Percentiles rank a stretch among this genome's conserved stretches.
Evolutionary conservation across 495 filamentous ascomycete species (phyloP).

Genomic region (Neurospora sp.): DNA sequence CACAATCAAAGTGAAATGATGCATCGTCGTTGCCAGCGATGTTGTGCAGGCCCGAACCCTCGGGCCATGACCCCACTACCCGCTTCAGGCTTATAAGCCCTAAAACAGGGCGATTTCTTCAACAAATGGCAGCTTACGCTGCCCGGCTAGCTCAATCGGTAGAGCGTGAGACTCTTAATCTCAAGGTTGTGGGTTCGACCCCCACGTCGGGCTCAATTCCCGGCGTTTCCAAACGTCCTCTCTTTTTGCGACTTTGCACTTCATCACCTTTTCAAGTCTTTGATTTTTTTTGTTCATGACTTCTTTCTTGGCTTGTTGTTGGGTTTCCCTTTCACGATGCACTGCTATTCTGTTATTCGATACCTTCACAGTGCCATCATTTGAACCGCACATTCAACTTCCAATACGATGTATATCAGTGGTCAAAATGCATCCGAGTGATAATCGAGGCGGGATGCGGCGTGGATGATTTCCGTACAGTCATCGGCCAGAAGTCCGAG

Average conservation of each 20-base stretch:
- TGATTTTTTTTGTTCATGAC: too few relatives aligned
- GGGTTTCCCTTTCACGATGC: too few relatives aligned
- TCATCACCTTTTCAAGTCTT: background rate
- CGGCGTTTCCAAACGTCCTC: background rate
- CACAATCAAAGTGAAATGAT: background rate
- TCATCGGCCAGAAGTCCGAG: background rate
- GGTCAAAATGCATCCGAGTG: background rate
- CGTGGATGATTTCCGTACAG: background rate
- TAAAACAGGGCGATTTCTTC: accelerated
- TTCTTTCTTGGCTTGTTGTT: too few relatives aligned
- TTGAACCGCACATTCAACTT: too few relatives aligned
- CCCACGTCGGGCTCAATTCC: background rate
- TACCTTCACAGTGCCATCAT: too few relatives aligned
- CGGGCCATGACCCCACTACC: background rate
- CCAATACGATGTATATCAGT: too few relatives aligned
- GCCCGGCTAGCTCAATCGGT: constrained; percentile 69
- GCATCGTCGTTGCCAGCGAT: background rate
- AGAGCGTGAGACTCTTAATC: constrained; percentile 69
- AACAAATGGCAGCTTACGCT: background rate
- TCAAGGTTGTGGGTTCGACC: background rate
- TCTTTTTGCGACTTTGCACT: background rate
- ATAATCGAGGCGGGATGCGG: background rate
- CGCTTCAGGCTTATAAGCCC: background rate
- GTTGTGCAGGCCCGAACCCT: background rate
- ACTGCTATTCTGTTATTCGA: too few relatives aligned